Percentiles rank a stretch among this genome's conserved stretches.
Evolutionary conservation across 208 protist genomes (phyloP).

Genomic region (Pavlovales sp.): DNA sequence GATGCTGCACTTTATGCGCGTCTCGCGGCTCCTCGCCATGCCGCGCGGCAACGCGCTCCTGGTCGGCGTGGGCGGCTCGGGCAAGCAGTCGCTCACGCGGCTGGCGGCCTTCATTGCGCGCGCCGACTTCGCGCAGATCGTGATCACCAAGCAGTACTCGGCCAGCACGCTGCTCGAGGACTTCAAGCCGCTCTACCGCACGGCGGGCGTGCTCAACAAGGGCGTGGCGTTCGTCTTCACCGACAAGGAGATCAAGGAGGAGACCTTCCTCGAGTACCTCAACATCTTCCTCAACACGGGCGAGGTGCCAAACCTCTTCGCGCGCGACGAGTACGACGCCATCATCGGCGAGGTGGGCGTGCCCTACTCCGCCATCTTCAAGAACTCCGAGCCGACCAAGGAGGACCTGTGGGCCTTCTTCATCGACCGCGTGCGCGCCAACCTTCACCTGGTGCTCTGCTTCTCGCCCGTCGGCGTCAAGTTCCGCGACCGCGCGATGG

Average conservation of each 20-base stretch:
- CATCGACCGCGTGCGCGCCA: constrained; percentile 87
- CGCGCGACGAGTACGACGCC: constrained; percentile 90
- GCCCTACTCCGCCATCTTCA: constrained; percentile 83
- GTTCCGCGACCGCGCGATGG: constrained; percentile 86
- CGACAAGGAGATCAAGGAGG: constrained; percentile 95
- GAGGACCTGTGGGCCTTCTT: constrained; percentile 93
- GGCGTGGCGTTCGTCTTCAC: constrained; percentile 92
- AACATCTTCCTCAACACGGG: constrained; percentile 82
- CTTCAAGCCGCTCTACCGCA: constrained; percentile 65
- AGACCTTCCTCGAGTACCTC: constrained; percentile 96
- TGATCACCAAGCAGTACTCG: constrained; percentile 65
- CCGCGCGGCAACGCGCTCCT: constrained; percentile 70
- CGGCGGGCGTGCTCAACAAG: constrained; percentile 59
- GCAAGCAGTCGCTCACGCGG: constrained; percentile 69
- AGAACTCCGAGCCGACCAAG: constrained; percentile 83
- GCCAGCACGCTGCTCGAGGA: constrained; percentile 67
- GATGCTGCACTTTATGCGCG: constrained; percentile 71
- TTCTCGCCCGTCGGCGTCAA: constrained; percentile 95
- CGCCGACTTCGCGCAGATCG: constrained; percentile 70
- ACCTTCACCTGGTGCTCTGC: constrained; percentile 93
- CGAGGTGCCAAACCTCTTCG: constrained; percentile 92
- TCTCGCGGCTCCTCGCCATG: constrained; percentile 67
- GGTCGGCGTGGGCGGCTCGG: constrained; percentile 75
- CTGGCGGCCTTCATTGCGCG: constrained; percentile 71
- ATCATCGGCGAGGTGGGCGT: constrained; percentile 88